phyloP scores from a whole-genome alignment of 2,329 filamentous ascomycete genomes.

The Claviceps sp. region DNA sequence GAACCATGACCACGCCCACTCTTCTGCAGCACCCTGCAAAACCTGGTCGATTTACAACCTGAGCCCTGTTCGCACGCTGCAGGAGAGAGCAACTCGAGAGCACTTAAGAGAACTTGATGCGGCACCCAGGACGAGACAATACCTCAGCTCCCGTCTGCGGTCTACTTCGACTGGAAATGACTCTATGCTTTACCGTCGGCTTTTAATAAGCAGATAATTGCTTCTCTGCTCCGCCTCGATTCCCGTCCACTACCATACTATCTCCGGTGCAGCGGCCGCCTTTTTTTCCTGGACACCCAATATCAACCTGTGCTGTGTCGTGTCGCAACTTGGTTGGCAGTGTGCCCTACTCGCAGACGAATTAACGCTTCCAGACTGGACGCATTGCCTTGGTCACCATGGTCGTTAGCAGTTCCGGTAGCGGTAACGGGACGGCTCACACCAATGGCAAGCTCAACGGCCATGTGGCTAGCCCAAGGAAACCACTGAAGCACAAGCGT shows the following conservation, averaged over 20 bases:
- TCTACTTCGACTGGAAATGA: neutral
- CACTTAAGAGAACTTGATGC: neutral
- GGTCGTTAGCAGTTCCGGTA: slow-evolving; percentile 23
- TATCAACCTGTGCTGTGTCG: neutral
- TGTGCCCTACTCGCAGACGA: neutral
- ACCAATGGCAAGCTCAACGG: slow-evolving; percentile 20
- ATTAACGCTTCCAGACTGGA: neutral
- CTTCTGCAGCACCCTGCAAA: neutral
- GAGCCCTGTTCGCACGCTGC: neutral
- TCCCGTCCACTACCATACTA: neutral
- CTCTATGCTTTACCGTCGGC: neutral
- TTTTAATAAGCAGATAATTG: neutral
- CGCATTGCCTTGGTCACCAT: neutral
- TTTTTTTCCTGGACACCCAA: neutral
- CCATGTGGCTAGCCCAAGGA: slow-evolving; percentile 13
- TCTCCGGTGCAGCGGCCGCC: neutral
- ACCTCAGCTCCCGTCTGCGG: neutral
- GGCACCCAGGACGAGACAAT: neutral
- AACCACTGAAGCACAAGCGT: slow-evolving; percentile 10
- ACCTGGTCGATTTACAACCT: neutral
- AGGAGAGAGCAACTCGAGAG: neutral
- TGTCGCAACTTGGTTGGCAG: neutral
- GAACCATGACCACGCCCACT: neutral
- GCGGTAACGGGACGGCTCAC: slow-evolving; percentile 27
- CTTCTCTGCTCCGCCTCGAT: neutral